Conservation (phyloP, 2,329 filamentous ascomycete species). For the Chaetomiaceae sp. region DNA sequence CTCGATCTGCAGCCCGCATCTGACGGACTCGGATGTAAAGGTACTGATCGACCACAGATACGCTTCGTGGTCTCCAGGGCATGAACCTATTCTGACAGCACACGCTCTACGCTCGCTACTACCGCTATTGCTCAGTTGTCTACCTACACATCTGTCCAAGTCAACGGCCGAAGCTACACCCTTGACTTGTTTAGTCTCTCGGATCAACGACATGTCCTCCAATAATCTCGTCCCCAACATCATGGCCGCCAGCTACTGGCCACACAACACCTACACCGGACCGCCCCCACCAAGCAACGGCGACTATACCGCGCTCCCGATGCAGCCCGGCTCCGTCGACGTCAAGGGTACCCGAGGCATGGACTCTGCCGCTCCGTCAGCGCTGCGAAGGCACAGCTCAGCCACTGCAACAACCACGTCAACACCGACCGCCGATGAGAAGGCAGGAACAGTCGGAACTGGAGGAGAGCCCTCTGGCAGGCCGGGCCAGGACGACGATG, state of each 20-base stretch:
- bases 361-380: background rate
- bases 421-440: background rate
- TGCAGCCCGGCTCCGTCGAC: background rate
- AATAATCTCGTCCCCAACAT: background rate
- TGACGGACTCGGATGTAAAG: background rate
- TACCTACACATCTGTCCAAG: background rate
- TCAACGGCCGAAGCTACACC: no score
- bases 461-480: background rate
- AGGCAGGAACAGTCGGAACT: background rate
- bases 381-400: background rate
- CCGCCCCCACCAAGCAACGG: background rate
- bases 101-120: no score
- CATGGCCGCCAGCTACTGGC: constrained; percentile 6
- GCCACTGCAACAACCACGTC: background rate
- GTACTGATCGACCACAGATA: no score
- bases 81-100: background rate
- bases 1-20: no score
- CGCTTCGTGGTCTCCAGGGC: no score
- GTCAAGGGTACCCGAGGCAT: no score
- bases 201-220: background rate
- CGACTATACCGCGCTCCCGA: background rate
- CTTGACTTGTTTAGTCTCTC: background rate
- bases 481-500: background rate
- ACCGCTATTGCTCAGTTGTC: no score
- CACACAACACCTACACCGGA: background rate